Conservation (phyloP, 2,329 filamentous ascomycete genomes). For the Colletotrichum somersetense region DNA sequence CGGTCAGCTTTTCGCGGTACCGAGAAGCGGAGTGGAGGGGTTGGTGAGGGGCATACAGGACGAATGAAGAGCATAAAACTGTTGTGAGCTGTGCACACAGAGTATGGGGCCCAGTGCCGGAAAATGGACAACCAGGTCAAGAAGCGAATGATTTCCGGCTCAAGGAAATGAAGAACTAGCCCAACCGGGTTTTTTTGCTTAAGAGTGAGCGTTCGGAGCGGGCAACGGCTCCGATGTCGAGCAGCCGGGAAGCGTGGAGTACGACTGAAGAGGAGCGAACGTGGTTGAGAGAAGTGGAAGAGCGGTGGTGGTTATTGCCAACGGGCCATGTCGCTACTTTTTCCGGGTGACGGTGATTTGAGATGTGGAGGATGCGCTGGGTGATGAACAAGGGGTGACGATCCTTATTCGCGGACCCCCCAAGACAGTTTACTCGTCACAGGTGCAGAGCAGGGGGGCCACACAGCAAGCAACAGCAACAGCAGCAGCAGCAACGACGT, state of each 20-base stretch:
- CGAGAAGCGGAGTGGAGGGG: slow-evolving; percentile 20
- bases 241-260: slow-evolving; percentile 13
- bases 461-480: neutral
- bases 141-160: slow-evolving; percentile 4
- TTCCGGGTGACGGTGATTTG: slow-evolving; percentile 22
- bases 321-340: slow-evolving; percentile 40
- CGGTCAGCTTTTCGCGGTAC: slow-evolving; percentile 14
- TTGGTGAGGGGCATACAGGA: slow-evolving; percentile 34
- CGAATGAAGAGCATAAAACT: slow-evolving; percentile 28
- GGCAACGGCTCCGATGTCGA: slow-evolving; percentile 32
- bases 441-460: slow-evolving; percentile 33
- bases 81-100: slow-evolving; percentile 34
- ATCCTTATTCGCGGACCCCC: slow-evolving; percentile 40
- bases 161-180: slow-evolving; percentile 17
- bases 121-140: slow-evolving; percentile 21
- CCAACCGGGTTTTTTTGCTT: neutral
- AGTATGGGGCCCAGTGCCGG: slow-evolving; percentile 14
- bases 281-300: slow-evolving; percentile 31
- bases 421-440: slow-evolving; percentile 38
- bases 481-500: slow-evolving; percentile 8
- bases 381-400: slow-evolving; percentile 40
- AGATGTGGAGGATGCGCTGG: slow-evolving; percentile 33
- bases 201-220: slow-evolving; percentile 18
- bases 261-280: slow-evolving; percentile 28
- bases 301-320: slow-evolving; percentile 36